Conservation (phyloP, 2,329 filamentous ascomycete species). For the Aureobasidium sp. region DNA sequence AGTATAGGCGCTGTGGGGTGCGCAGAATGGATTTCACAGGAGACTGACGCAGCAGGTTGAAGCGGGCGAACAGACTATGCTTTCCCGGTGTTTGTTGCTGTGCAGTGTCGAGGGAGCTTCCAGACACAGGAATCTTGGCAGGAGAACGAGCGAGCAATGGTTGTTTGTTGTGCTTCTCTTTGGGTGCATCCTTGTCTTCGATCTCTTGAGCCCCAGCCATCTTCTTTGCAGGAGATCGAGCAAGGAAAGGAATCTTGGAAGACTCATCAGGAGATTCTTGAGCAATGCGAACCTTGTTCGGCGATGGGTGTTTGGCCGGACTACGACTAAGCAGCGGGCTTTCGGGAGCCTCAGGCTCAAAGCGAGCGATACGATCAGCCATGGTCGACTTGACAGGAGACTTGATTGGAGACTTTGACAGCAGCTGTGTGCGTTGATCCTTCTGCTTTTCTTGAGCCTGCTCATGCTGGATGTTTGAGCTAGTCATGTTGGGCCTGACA, state of each 20-base stretch:
- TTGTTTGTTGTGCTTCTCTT: conserved; percentile 9
- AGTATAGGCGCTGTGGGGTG: conserved; percentile 50
- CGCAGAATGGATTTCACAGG: conserved; percentile 57
- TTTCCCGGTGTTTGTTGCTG: conserved; percentile 26
- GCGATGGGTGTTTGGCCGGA: conserved; percentile 19
- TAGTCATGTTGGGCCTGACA: conserved; percentile 17
- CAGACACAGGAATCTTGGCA: conserved; percentile 10
- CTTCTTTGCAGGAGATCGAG: conserved; percentile 26
- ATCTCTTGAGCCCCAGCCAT: neutral
- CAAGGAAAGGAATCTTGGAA: conserved; percentile 24
- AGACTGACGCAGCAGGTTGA: conserved; percentile 43
- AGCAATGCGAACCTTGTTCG: conserved; percentile 10
- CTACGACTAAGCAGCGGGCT: conserved; percentile 25
- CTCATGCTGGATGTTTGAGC: conserved; percentile 7
- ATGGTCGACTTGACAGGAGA: conserved; percentile 16
- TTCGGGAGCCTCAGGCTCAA: conserved; percentile 6
- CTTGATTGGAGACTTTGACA: conserved; percentile 15
- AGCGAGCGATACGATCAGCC: conserved; percentile 6
- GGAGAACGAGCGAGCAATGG: conserved; percentile 17
- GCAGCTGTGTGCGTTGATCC: neutral
- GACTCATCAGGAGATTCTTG: conserved; percentile 15
- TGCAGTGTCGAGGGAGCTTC: conserved; percentile 16
- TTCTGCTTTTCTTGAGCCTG: neutral
- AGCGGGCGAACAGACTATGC: conserved; percentile 32
- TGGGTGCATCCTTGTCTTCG: neutral